Conservation (phyloP, 2,329 filamentous ascomycete species). For the Arthrocladium fulminans region DNA sequence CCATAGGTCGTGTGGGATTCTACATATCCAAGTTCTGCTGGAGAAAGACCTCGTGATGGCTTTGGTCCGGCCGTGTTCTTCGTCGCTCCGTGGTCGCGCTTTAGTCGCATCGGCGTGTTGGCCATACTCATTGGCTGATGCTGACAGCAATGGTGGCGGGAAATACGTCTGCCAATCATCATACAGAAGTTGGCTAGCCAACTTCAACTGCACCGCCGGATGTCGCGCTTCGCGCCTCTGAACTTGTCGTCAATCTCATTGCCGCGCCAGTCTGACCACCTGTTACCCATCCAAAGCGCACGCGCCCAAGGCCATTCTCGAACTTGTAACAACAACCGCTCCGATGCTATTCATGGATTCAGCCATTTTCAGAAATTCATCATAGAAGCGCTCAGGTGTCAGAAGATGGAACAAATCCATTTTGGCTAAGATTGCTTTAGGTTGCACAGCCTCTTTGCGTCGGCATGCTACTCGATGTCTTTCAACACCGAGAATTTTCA, state of each 20-base stretch:
- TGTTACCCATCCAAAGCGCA: background rate
- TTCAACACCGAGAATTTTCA: background rate
- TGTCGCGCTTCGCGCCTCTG: slow-evolving; percentile 14
- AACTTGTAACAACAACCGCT: background rate
- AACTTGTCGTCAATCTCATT: slow-evolving; percentile 12
- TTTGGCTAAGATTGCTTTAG: slow-evolving; percentile 6
- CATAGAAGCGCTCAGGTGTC: slow-evolving; percentile 3
- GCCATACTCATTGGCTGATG: background rate
- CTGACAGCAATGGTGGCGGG: slow-evolving; percentile 3
- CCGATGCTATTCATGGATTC: slow-evolving; percentile 5
- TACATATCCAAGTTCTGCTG: background rate
- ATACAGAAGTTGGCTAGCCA: background rate
- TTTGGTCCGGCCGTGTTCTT: slow-evolving; percentile 10
- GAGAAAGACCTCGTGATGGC: slow-evolving; percentile 13
- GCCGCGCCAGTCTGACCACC: slow-evolving; percentile 9
- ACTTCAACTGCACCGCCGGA: background rate
- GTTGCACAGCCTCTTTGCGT: background rate
- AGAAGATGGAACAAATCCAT: slow-evolving; percentile 1
- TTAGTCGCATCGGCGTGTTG: slow-evolving; percentile 8
- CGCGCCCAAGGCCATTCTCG: background rate
- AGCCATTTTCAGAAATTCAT: slow-evolving; percentile 5
- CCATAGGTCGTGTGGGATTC: background rate
- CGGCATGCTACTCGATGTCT: background rate
- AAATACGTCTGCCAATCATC: slow-evolving; percentile 15
- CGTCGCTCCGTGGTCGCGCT: slow-evolving; percentile 1